A percentile compares a stretch with the other conserved stretches of the same genome.
Evolutionary conservation across 163 green algal species (phyloP).

Genomic region (Volvox carteri): DNA sequence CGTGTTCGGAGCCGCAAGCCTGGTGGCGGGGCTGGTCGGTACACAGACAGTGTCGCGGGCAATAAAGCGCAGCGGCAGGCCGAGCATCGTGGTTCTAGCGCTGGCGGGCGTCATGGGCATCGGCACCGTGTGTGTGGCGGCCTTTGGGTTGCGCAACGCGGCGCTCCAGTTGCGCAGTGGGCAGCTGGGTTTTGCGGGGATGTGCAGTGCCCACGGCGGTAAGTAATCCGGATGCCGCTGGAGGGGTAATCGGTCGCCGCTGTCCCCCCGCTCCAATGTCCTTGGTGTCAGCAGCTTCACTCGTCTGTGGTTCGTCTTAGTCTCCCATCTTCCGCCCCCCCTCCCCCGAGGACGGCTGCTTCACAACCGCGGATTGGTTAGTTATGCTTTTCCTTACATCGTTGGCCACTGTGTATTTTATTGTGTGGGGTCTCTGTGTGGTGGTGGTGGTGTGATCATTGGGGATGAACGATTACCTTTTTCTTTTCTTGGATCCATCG

Average conservation of each 20-base stretch:
- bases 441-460: too few relatives aligned
- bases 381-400: too few relatives aligned
- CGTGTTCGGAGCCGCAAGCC: conserved; percentile 39
- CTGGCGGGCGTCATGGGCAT: conserved; percentile 54
- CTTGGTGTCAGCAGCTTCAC: too few relatives aligned
- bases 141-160: conserved; percentile 22
- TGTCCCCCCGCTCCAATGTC: too few relatives aligned
- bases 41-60: background rate
- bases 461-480: too few relatives aligned
- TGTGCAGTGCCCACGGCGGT: background rate
- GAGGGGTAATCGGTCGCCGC: background rate
- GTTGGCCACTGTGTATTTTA: too few relatives aligned
- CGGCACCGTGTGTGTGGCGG: conserved; percentile 37
- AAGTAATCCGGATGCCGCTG: background rate
- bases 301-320: too few relatives aligned
- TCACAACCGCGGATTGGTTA: too few relatives aligned
- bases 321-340: too few relatives aligned
- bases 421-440: too few relatives aligned
- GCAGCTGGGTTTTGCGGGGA: conserved; percentile 10
- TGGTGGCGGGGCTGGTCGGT: conserved; percentile 47
- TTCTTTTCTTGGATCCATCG: too few relatives aligned
- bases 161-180: conserved; percentile 5
- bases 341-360: too few relatives aligned
- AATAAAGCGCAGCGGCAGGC: conserved; percentile 24
- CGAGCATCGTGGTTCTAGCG: conserved; percentile 53